A percentile compares a stretch with the other conserved stretches of the same genome.
phyloP scores from a whole-genome alignment of 1,284 basidiomycete species.

The Trichosporon sp. region DNA sequence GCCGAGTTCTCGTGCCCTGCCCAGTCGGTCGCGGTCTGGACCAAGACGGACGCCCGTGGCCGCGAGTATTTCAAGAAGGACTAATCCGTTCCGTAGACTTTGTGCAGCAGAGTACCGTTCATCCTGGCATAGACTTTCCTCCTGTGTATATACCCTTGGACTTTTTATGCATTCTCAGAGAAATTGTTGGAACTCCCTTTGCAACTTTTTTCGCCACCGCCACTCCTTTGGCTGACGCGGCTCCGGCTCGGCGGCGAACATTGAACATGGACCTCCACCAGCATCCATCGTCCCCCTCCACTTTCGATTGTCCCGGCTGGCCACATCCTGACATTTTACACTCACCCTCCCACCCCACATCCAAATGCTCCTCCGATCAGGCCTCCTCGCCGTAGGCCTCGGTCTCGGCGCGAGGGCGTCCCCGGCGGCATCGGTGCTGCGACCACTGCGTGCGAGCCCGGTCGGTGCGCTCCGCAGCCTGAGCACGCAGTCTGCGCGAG shows the following conservation, averaged over 20 bases:
- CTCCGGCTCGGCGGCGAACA: constrained; percentile 9
- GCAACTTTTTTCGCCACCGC: background rate
- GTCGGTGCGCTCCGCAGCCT: background rate
- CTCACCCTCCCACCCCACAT: background rate
- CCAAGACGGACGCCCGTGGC: constrained; percentile 59
- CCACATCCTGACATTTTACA: constrained; percentile 4
- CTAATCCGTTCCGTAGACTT: background rate
- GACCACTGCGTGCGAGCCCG: background rate
- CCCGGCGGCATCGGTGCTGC: background rate
- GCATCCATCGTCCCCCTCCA: background rate
- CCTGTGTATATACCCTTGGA: constrained; percentile 7
- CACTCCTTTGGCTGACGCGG: background rate
- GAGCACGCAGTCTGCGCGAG: background rate
- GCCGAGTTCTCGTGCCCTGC: constrained; percentile 60
- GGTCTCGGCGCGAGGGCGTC: background rate
- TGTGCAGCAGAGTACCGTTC: background rate
- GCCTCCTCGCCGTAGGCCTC: constrained; percentile 12
- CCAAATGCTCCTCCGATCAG: constrained; percentile 16
- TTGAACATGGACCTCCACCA: constrained; percentile 11
- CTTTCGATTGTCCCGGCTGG: background rate
- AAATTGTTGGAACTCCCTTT: background rate
- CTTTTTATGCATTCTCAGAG: background rate
- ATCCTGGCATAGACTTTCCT: background rate
- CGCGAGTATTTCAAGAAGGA: constrained; percentile 58
- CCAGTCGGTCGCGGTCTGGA: constrained; percentile 61